Evolutionary conservation across 768 basidiomycete species (phyloP).

Genomic region (Boletus eberwhitei): DNA sequence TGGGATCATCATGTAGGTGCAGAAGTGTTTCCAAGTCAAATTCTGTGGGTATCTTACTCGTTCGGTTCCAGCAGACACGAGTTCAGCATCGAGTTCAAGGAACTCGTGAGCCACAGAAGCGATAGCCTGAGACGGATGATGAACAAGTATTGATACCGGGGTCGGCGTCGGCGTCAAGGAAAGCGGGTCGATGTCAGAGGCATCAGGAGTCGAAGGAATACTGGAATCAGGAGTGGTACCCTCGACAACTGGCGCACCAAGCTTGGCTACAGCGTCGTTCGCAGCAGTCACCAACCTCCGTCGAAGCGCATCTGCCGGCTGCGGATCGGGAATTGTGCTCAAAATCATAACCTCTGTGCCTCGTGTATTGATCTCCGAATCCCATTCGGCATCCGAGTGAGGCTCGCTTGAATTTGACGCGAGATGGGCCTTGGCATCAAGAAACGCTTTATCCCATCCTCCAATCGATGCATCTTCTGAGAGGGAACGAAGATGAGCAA

Average conservation of each 20-base stretch:
- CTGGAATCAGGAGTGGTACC: slow-evolving; percentile 1
- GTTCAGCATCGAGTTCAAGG: slow-evolving; percentile 70
- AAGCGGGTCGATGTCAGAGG: slow-evolving; percentile 7
- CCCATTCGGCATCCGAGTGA: slow-evolving; percentile 5
- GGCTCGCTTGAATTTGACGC: slow-evolving; percentile 23
- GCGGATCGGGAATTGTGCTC: slow-evolving; percentile 50
- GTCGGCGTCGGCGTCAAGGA: slow-evolving; percentile 13
- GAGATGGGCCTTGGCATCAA: slow-evolving; percentile 45
- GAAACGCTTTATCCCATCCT: slow-evolving; percentile 63
- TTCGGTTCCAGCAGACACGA: slow-evolving; percentile 67
- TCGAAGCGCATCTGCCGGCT: slow-evolving; percentile 51
- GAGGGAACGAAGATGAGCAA: slow-evolving; percentile 44
- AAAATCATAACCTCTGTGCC: slow-evolving; percentile 43
- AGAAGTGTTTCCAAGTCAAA: slow-evolving; percentile 77
- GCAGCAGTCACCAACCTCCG: slow-evolving; percentile 49
- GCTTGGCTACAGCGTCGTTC: not conserved
- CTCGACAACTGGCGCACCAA: not conserved
- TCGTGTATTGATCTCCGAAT: slow-evolving; percentile 40
- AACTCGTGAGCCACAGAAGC: slow-evolving; percentile 71
- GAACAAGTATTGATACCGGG: slow-evolving; percentile 45
- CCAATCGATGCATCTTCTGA: slow-evolving; percentile 45
- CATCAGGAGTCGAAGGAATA: slow-evolving; percentile 1
- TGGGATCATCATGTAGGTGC: slow-evolving; percentile 82
- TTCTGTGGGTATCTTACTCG: slow-evolving; percentile 81
- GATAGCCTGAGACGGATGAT: slow-evolving; percentile 66